Evolutionary conservation across 1,139 yeast species (phyloP).

Genomic region (Blastobotrys ciferrii): DNA sequence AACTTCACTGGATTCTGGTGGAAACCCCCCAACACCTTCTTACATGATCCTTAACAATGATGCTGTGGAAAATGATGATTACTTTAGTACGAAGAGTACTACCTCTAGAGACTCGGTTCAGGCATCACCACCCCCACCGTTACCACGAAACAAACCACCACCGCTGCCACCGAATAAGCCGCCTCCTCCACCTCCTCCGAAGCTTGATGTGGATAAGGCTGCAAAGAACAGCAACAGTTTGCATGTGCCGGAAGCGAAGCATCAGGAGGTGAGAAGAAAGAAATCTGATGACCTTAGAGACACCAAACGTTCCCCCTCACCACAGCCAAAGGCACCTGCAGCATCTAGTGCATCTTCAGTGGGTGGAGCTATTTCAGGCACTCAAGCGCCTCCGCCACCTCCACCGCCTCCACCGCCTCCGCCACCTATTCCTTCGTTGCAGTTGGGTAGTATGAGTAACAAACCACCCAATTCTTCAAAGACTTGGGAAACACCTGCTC

Average conservation of each 20-base stretch:
- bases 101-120: background rate
- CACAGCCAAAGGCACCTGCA: background rate
- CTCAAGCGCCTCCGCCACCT: background rate
- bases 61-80: conserved; percentile 19
- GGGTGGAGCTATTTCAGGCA: too few relatives aligned
- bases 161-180: background rate
- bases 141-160: background rate
- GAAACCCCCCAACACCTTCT: conserved; percentile 31
- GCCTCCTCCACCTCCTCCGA: conserved; percentile 12
- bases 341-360: background rate
- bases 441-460: too few relatives aligned
- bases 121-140: background rate
- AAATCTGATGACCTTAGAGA: background rate
- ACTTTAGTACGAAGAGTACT: conserved; percentile 20
- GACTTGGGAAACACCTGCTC: background rate
- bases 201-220: conserved; percentile 14
- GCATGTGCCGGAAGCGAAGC: background rate
- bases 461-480: background rate
- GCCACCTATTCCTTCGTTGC: background rate
- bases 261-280: background rate
- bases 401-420: background rate
- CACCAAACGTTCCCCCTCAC: conserved; percentile 3
- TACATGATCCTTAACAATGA: conserved; percentile 26
- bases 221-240: conserved; percentile 11
- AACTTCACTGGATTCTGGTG: conserved; percentile 20